Evolutionary conservation across 805 yeast genomes (phyloP).

Genomic region (Myxozyma mucilagina): DNA sequence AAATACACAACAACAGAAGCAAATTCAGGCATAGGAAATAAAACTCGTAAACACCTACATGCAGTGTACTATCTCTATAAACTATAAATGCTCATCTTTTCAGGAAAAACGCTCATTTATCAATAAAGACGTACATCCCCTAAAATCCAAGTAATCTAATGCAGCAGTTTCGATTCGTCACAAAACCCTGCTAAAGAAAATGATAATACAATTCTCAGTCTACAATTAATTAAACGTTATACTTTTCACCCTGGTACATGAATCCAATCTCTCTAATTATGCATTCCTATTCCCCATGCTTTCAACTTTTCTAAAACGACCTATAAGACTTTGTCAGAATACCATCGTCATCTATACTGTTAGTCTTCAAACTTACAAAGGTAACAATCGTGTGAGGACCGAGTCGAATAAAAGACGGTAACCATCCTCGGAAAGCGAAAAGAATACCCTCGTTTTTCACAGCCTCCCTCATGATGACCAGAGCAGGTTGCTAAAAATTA

Average conservation of each 20-base stretch:
- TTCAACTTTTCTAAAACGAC: slow-evolving; percentile 43
- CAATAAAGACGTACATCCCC: too few species aligned
- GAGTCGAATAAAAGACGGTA: slow-evolving; percentile 79
- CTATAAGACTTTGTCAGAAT: not conserved
- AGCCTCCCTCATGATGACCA: slow-evolving; percentile 54
- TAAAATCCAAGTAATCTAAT: too few species aligned
- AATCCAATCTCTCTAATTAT: not conserved
- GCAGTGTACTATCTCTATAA: not conserved
- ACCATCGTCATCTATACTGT: too few species aligned
- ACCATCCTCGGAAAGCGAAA: slow-evolving; percentile 89
- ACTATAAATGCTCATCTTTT: not conserved
- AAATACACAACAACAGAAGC: not conserved
- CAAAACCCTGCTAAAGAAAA: not conserved
- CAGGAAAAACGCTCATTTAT: too few species aligned
- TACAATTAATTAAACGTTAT: not conserved
- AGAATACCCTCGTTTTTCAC: slow-evolving; percentile 69
- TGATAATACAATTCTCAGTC: not conserved
- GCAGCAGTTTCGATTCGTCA: not conserved
- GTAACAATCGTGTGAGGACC: slow-evolving; percentile 63
- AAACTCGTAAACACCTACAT: slow-evolving; percentile 11
- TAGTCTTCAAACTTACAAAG: slow-evolving; percentile 31
- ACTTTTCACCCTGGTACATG: not conserved
- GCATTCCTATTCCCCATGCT: slow-evolving; percentile 36
- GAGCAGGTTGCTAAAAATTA: slow-evolving; percentile 48
- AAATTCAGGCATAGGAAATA: too few species aligned